These are phyloP conservation scores for Radiomyces spectabilis DNA, from an alignment of 192 early-diverging fungal species.

Conservation along the genomic window DNA sequence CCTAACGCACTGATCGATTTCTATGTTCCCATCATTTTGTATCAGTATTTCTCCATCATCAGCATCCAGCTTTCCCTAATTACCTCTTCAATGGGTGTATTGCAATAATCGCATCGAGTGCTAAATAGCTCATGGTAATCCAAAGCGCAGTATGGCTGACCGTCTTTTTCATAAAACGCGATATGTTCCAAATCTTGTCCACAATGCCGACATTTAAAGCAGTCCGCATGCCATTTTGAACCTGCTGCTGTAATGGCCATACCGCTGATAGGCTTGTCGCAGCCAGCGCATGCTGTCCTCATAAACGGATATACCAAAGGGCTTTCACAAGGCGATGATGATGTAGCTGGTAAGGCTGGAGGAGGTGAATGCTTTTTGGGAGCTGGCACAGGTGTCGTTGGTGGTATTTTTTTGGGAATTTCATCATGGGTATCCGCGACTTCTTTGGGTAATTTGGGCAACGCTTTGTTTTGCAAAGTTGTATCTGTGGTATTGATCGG, in stretches of 20 bases:
- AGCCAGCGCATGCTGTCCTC: constrained; percentile 38
- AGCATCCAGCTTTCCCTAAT: constrained; percentile 9
- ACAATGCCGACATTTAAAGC: constrained; percentile 41
- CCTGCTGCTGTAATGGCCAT: constrained; percentile 43
- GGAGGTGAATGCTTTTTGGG: too few species aligned
- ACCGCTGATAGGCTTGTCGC: constrained; percentile 36
- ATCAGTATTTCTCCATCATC: neutral
- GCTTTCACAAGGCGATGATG: too few species aligned
- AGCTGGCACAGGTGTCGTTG: too few species aligned
- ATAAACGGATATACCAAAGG: too few species aligned
- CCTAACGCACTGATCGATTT: constrained; percentile 37
- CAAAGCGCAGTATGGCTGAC: constrained; percentile 37
- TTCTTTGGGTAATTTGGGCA: too few species aligned
- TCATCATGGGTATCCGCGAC: too few species aligned
- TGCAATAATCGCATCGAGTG: constrained; percentile 41
- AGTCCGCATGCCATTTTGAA: constrained; percentile 45
- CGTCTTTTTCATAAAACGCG: constrained; percentile 44
- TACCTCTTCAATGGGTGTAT: constrained; percentile 47
- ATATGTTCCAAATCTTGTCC: constrained; percentile 36
- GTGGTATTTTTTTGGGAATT: too few species aligned
- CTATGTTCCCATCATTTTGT: constrained; percentile 10
- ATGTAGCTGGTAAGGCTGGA: too few species aligned
- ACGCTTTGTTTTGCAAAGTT: too few species aligned
- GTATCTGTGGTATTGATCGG: too few species aligned
- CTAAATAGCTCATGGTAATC: constrained; percentile 49